These are phyloP conservation scores for Drechslerella coelobrocha DNA, from an alignment of 2,329 filamentous ascomycete species.

Conservation along the genomic window DNA sequence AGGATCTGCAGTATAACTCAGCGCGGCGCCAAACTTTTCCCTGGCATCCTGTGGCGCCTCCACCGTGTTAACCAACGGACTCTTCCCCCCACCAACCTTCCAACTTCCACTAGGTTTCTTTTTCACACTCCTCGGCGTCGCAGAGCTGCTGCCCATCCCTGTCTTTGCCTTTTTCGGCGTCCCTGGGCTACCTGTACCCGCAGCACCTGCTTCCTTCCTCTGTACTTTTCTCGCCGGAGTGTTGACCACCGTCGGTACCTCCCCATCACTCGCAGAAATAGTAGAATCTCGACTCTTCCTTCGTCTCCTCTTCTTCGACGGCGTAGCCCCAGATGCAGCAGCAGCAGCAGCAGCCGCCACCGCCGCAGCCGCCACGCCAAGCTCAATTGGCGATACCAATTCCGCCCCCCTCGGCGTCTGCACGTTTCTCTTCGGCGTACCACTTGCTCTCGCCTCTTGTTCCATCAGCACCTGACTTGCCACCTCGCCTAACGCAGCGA, in stretches of 20 bases:
- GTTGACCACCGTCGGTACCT: slow-evolving; percentile 46
- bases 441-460: slow-evolving; percentile 42
- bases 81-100: slow-evolving; percentile 30
- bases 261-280: slow-evolving; percentile 53
- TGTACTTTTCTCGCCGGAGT: slow-evolving; percentile 50
- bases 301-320: slow-evolving; percentile 49
- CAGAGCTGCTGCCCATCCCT: slow-evolving; percentile 18
- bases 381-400: slow-evolving; percentile 52
- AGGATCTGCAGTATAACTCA: slow-evolving; percentile 34
- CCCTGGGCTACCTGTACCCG: slow-evolving; percentile 48
- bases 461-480: slow-evolving; percentile 54
- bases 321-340: slow-evolving; percentile 18
- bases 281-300: slow-evolving; percentile 53
- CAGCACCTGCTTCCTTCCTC: slow-evolving; percentile 37
- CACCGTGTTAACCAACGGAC: slow-evolving; percentile 17
- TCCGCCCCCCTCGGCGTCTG: slow-evolving; percentile 18
- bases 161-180: slow-evolving; percentile 50
- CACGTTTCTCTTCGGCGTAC: slow-evolving; percentile 25
- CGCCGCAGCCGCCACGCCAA: slow-evolving; percentile 27
- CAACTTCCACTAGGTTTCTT: slow-evolving; percentile 30
- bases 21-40: slow-evolving; percentile 32
- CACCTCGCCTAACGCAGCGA: slow-evolving; percentile 53
- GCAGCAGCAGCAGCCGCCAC: slow-evolving; percentile 47
- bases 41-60: slow-evolving; percentile 17
- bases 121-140: slow-evolving; percentile 53